phyloP scores from a whole-genome alignment of 2,329 filamentous ascomycete species.

The Exophiala spinifera region DNA sequence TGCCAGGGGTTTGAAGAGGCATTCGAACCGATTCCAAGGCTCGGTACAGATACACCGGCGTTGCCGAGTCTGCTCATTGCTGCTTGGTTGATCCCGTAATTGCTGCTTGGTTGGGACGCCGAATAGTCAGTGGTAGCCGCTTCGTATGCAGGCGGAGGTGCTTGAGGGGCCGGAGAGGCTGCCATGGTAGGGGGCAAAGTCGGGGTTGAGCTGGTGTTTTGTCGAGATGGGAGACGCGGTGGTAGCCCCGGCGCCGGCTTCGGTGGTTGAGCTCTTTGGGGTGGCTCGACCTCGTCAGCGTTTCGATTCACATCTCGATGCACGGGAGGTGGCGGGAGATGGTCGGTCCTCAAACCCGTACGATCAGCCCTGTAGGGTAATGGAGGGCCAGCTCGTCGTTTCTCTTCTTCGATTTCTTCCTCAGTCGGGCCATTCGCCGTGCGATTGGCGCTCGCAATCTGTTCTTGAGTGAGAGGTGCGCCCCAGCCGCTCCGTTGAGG shows the following conservation, averaged over 20 bases:
- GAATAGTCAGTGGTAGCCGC: slow-evolving; percentile 24
- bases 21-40: slow-evolving; percentile 63
- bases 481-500: slow-evolving; percentile 45
- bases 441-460: slow-evolving; percentile 36
- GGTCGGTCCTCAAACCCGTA: slow-evolving; percentile 65
- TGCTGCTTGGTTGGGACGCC: slow-evolving; percentile 31
- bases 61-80: slow-evolving; percentile 66
- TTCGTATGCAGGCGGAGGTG: slow-evolving; percentile 21
- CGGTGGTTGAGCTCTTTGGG: slow-evolving; percentile 28
- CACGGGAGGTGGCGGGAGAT: slow-evolving; percentile 68
- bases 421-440: slow-evolving; percentile 31
- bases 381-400: slow-evolving; percentile 50
- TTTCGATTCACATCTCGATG: slow-evolving; percentile 39
- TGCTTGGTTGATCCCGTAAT: slow-evolving; percentile 52
- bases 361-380: slow-evolving; percentile 68
- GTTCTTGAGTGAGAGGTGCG: slow-evolving; percentile 40
- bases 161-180: slow-evolving; percentile 25
- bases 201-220: slow-evolving; percentile 47
- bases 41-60: slow-evolving; percentile 75
- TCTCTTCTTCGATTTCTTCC: slow-evolving; percentile 30
- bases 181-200: slow-evolving; percentile 45
- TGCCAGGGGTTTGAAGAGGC: slow-evolving; percentile 21
- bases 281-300: slow-evolving; percentile 28
- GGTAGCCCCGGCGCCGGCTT: slow-evolving; percentile 56
- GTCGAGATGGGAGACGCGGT: slow-evolving; percentile 69